Evolutionary conservation across 2,329 filamentous ascomycete species (phyloP), one percentile per base, ranked within the genome.

Genomic region (Fonsecaea pedrosoi): DNA sequence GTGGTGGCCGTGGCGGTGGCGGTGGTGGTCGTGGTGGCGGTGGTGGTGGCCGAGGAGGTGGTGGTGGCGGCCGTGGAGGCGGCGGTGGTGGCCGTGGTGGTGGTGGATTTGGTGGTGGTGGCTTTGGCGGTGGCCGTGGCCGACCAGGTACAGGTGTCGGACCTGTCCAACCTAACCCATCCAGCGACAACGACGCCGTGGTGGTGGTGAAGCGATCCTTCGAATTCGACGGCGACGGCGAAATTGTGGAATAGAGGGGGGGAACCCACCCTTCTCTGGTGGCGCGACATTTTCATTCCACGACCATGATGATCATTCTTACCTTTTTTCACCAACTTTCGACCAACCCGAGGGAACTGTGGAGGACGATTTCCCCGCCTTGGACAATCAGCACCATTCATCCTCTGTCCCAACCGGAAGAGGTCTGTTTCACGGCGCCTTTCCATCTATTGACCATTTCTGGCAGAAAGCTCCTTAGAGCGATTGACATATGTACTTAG

Each of bases 201-300:
- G 8, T 1, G 10, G 2, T 3, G 1, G 18, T 10, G 45, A 50
- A 50, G 45, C 45, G 45, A 25, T 50, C 45, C 5, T 50, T 50
- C 18, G 45, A 50, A 50, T 25, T 50, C 45, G 45, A 50, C 45
- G 25, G 21, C 10, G 45, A 50, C 45, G 45, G 45, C 21, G n/a
- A 50, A 5, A 50, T 50, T 50, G 45, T 50, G 45, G 45, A 50
- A 3, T 50, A 48, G 8, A 48, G 42, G 18, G 25, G 42, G 18
- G 25, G 25, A 25, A 25, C 25, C 25, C 25, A 25, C 25, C 25
- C 25, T 25, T 25, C 12, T 50, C 18, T 10, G 40, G n/a, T 25
- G 45, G 45, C n/a, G 45, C 45, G 18, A 50, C 45, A 25, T 50
- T 50, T 45, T 25, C 45, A 8, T 50, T 25, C n/a, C 45, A 50